Conservation (phyloP, 106 monocot species). For the Dendrobium nobile region DNA sequence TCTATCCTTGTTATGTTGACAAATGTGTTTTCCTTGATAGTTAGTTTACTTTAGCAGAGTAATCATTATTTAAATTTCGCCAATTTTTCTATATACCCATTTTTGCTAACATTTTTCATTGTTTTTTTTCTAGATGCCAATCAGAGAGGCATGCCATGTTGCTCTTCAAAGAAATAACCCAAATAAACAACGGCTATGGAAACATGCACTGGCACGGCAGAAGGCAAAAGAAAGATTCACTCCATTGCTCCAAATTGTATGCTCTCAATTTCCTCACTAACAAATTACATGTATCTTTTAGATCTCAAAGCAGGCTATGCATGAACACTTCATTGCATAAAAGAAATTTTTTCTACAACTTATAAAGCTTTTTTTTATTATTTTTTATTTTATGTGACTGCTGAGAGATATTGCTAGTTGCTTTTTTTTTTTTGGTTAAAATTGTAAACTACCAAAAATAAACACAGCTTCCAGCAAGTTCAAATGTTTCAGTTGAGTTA, state of each 20-base stretch:
- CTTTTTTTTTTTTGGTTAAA: not conserved
- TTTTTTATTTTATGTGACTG: not conserved
- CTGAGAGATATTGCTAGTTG: not conserved
- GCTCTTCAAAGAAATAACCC: slow-evolving; percentile 91
- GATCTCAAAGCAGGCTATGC: not conserved
- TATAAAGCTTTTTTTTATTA: not conserved
- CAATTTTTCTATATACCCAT: not conserved
- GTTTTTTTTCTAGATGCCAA: slow-evolving; percentile 62
- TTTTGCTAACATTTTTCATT: slow-evolving; percentile 3
- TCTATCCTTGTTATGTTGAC: not conserved
- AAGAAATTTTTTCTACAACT: not conserved
- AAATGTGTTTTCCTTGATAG: not conserved
- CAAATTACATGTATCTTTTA: not conserved
- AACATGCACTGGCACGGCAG: slow-evolving; percentile 81
- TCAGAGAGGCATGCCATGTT: slow-evolving; percentile 95
- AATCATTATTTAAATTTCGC: not conserved
- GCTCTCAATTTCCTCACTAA: slow-evolving; percentile 10
- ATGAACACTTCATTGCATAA: not conserved
- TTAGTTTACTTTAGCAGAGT: not conserved
- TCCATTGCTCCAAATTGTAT: slow-evolving; percentile 92
- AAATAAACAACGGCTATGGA: slow-evolving; percentile 85
- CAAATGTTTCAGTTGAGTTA: not conserved
- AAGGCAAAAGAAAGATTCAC: slow-evolving; percentile 50
- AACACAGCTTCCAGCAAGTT: not conserved
- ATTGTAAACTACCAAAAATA: not conserved